A percentile compares a stretch with the other conserved stretches of the same genome.
These are phyloP conservation scores for Fraxinus angustifolia DNA, from an alignment of 305 asterid genomes.

Conservation along the genomic window DNA sequence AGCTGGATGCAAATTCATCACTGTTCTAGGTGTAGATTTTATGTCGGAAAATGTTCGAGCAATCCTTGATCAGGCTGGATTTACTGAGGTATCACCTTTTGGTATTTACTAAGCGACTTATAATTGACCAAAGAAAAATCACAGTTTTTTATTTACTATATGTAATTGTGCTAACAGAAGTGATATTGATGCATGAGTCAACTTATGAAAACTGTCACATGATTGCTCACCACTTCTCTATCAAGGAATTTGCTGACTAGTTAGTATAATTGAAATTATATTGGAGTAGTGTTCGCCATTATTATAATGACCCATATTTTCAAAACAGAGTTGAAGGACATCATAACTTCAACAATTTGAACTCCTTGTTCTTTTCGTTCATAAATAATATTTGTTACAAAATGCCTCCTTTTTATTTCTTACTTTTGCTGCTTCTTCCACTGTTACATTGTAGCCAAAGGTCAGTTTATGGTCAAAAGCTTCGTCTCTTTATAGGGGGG, in stretches of 20 bases:
- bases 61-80: conserved; percentile 94
- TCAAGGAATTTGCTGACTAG: neutral
- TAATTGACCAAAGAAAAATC: neutral
- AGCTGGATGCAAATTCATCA: conserved; percentile 77
- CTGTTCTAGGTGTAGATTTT: conserved; percentile 94
- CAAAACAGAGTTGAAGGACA: neutral
- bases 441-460: neutral
- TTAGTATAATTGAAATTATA: too few species aligned
- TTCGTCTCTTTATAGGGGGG: neutral
- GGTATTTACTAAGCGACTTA: neutral
- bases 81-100: conserved; percentile 51
- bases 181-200: neutral
- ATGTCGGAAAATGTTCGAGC: conserved; percentile 98
- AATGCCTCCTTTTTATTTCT: neutral
- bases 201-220: neutral
- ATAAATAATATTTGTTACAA: neutral
- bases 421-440: neutral
- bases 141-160: neutral
- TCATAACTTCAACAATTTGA: neutral
- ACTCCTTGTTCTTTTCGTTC: neutral
- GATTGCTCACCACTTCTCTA: neutral
- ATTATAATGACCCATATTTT: neutral
- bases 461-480: neutral
- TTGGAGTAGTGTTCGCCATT: neutral
- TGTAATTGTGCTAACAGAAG: neutral